A percentile compares a stretch with the other conserved stretches of the same genome.
Evolutionary conservation across 2,329 filamentous ascomycete genomes (phyloP).

Genomic region (Microthyrium microscopicum): DNA sequence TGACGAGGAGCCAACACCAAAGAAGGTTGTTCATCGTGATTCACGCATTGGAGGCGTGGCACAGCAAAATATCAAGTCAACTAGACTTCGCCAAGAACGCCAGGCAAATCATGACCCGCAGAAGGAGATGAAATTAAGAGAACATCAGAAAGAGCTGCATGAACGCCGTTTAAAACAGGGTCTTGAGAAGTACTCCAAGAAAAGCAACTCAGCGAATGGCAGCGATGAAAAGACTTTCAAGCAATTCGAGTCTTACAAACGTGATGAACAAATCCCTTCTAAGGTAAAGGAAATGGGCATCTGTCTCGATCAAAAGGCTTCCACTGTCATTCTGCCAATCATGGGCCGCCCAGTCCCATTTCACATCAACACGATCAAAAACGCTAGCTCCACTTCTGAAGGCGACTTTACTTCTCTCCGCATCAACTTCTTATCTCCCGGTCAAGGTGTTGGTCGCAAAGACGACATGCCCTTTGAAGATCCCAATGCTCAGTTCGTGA

Average conservation of each 20-base stretch:
- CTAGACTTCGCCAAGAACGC: conserved; percentile 78
- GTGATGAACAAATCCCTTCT: conserved; percentile 80
- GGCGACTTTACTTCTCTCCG: conserved; percentile 72
- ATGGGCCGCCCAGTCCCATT: conserved; percentile 97
- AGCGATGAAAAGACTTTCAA: conserved; percentile 97
- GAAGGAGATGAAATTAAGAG: conserved; percentile 67
- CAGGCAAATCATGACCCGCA: conserved; percentile 80
- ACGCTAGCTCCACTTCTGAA: conserved; percentile 94
- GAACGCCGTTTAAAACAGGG: conserved; percentile 82
- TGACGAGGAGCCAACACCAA: conserved; percentile 76
- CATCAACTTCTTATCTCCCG: conserved; percentile 93
- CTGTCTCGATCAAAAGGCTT: conserved; percentile 78
- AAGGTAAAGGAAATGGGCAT: conserved; percentile 76
- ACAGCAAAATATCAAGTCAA: conserved; percentile 89
- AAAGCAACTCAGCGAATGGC: conserved; percentile 69
- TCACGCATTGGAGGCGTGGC: conserved; percentile 71
- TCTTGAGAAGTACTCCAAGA: conserved; percentile 68
- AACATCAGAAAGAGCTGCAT: conserved; percentile 83
- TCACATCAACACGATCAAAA: conserved; percentile 97
- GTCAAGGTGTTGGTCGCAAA: conserved; percentile 90
- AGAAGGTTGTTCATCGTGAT: conserved; percentile 74
- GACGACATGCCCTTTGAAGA: conserved; percentile 98
- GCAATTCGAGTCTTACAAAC: conserved; percentile 96
- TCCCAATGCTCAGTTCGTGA: conserved; percentile 83
- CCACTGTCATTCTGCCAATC: conserved; percentile 81